Evolutionary conservation across 2,329 filamentous ascomycete species (phyloP), one percentile per base, ranked within the genome.

Genomic region (Stagonosporopsis vannaccii): DNA sequence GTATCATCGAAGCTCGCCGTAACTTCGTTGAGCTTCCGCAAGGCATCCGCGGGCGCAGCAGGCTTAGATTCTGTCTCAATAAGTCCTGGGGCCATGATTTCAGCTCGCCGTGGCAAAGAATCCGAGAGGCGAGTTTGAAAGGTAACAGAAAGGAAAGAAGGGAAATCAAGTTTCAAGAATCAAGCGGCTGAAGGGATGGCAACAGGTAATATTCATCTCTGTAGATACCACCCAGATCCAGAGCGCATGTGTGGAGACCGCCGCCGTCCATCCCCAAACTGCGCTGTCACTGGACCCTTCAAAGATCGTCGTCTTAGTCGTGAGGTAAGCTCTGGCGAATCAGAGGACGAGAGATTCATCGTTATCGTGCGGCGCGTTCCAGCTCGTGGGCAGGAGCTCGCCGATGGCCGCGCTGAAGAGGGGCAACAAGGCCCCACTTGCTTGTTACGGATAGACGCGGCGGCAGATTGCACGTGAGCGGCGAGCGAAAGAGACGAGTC

Each of bases 1-100:
- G 91, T 94, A 75, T 97, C 92, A 70, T 97, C 90, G 76, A 91
- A 98, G 42, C 83, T 77, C 49, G 88, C 87, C 1, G 91, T 95
- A 46, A 97, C 77, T 17, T 85, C 79, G 39, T 82, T 77, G 33
- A 91, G 78, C 37, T 81, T 78, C 35, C 73, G 71, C 45, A 77
- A 73, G 54, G 79, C 78, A 32, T 80, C 74, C 20, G 72, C 65
- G 3, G 79, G 73, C 35, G 81, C 81, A 13, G 81, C 81, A 17
- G 81, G 78, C 28, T 62, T 58, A 26, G 70, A 63, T 19, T 58
- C 58, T 15, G 79, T 78, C n/a, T 56, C 53, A 46, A 85, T 73
- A 46, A 85, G 76, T 43, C 84, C 84, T 33, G 86, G 85, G 50
- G 85, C 84, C 86, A 88, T 88, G 28, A 20, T 62, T 33, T 13